Conservation (phyloP, 805 yeast species). For the Priceomyces fermenticarens region DNA sequence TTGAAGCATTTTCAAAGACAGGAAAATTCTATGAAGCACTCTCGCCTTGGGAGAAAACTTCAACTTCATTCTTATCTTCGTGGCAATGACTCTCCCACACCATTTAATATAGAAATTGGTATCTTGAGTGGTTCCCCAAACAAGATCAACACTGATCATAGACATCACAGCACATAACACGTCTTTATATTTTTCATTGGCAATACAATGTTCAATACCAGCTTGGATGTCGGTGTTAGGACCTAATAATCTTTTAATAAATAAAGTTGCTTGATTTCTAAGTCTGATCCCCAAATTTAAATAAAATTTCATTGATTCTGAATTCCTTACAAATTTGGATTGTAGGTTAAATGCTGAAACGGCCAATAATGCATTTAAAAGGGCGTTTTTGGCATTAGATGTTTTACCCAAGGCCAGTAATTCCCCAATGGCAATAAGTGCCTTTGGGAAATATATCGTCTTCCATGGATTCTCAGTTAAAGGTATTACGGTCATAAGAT, state of each 20-base stretch:
- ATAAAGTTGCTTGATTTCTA: conserved; percentile 69
- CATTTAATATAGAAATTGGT: conserved; percentile 72
- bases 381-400: conserved; percentile 71
- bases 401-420: conserved; percentile 70
- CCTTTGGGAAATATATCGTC: conserved; percentile 80
- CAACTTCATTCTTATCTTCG: conserved; percentile 62
- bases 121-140: conserved; percentile 88
- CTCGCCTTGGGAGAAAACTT: conserved; percentile 72
- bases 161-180: conserved; percentile 78
- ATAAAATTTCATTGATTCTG: conserved; percentile 65
- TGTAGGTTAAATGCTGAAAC: conserved; percentile 80
- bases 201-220: conserved; percentile 43
- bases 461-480: conserved; percentile 84
- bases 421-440: conserved; percentile 79
- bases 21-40: conserved; percentile 73
- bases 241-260: conserved; percentile 54
- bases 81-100: conserved; percentile 71
- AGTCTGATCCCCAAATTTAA: conserved; percentile 70
- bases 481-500: conserved; percentile 69
- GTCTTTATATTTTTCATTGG: conserved; percentile 74
- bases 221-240: conserved; percentile 27
- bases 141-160: conserved; percentile 84
- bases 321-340: conserved; percentile 64
- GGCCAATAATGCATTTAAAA: conserved; percentile 75
- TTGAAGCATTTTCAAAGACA: conserved; percentile 70